These are phyloP conservation scores for Aspergillus costaricaensis DNA, from an alignment of 2,329 filamentous ascomycete species.

Conservation along the genomic window DNA sequence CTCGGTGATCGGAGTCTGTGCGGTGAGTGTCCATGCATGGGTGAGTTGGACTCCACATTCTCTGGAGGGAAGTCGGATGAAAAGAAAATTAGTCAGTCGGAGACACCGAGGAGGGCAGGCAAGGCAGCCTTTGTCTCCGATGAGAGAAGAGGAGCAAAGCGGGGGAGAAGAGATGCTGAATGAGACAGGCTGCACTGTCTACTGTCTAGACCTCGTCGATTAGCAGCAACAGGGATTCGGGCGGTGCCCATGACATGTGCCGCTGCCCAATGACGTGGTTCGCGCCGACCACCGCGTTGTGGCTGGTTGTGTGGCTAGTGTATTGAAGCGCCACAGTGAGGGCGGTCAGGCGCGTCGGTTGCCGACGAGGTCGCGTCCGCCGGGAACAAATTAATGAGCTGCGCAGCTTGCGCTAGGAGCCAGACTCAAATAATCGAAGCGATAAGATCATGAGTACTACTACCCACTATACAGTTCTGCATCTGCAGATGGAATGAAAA, in stretches of 20 bases:
- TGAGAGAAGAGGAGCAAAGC: neutral
- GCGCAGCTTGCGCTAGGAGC: neutral
- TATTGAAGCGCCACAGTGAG: neutral
- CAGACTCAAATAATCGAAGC: neutral
- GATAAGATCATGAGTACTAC: neutral
- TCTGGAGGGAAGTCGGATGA: constrained; percentile 1
- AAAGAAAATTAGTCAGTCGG: neutral
- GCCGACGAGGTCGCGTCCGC: neutral
- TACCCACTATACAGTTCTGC: neutral
- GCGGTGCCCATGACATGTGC: constrained; percentile 11
- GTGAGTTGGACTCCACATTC: constrained; percentile 19
- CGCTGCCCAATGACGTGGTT: constrained; percentile 36
- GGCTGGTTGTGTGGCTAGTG: constrained; percentile 15
- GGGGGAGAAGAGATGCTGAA: neutral
- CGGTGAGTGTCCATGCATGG: constrained; percentile 17
- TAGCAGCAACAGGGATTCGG: neutral
- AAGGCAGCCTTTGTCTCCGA: constrained; percentile 2
- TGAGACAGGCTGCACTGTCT: constrained; percentile 3
- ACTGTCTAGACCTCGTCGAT: constrained; percentile 7
- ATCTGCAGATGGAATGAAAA: neutral
- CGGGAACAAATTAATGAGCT: neutral
- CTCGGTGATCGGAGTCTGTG: constrained; percentile 16
- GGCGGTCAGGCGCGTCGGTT: constrained; percentile 25
- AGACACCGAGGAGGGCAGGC: neutral
- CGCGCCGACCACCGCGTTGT: constrained; percentile 24